Evolutionary conservation across 306 rosid species (phyloP).

Genomic region (Vigna unguiculata): DNA sequence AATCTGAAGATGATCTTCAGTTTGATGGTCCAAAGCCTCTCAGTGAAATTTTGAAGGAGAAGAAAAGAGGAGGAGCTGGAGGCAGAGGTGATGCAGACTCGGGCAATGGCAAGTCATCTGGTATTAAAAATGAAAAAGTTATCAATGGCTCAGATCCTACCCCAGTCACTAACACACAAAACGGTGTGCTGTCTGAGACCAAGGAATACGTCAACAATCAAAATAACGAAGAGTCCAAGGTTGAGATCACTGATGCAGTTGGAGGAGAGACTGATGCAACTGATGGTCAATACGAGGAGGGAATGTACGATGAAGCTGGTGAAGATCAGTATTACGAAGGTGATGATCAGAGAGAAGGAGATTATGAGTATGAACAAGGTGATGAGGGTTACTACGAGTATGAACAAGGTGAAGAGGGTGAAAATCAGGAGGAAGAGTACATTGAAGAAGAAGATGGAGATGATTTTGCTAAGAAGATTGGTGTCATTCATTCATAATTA

Average conservation of each 20-base stretch:
- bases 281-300: conserved; percentile 65
- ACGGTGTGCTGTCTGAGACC: conserved; percentile 39
- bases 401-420: conserved; percentile 67
- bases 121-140: conserved; percentile 48
- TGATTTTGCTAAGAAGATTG: conserved; percentile 97
- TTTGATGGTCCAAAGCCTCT: conserved; percentile 97
- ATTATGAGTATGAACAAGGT: conserved; percentile 79
- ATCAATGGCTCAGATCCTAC: conserved; percentile 39
- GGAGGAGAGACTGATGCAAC: conserved; percentile 47
- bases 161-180: conserved; percentile 28
- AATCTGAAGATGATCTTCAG: conserved; percentile 58
- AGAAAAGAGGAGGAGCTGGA: conserved; percentile 61
- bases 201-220: conserved; percentile 46
- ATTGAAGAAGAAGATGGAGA: conserved; percentile 80
- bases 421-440: conserved; percentile 74
- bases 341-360: conserved; percentile 72
- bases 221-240: conserved; percentile 47
- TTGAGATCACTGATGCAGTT: conserved; percentile 45
- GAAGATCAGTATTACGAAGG: conserved; percentile 75
- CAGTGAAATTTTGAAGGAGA: conserved; percentile 87
- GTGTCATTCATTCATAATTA: conserved; percentile 68
- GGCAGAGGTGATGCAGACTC: conserved; percentile 54
- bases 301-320: conserved; percentile 55
- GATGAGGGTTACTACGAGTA: conserved; percentile 78
- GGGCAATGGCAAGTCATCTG: conserved; percentile 49